Conservation (phyloP, 2,329 filamentous ascomycete genomes). For the Penicillium freii region DNA sequence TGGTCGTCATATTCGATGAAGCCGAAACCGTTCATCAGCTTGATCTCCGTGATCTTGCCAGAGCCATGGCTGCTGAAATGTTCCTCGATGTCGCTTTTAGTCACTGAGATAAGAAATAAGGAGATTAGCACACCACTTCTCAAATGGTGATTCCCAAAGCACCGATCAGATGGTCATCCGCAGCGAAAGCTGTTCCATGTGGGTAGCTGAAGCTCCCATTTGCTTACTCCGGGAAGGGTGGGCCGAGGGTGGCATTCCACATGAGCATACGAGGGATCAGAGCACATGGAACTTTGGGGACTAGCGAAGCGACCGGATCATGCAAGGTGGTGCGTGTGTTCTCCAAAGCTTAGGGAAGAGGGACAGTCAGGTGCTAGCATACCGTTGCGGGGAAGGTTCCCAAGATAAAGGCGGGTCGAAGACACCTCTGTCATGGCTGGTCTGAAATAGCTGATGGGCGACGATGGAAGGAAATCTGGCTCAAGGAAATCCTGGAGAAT, state of each 20-base stretch:
- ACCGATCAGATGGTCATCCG: background rate
- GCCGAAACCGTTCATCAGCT: constrained; percentile 99
- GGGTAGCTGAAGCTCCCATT: constrained; percentile 1
- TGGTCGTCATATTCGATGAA: constrained; percentile 99
- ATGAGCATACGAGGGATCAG: background rate
- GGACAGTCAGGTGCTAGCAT: constrained; percentile 47
- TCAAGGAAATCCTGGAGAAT: constrained; percentile 3
- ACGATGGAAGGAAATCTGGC: constrained; percentile 7
- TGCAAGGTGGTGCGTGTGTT: constrained; percentile 4
- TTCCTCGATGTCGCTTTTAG: constrained; percentile 92
- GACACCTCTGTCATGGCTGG: constrained; percentile 78
- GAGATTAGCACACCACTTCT: background rate
- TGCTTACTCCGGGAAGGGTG: background rate
- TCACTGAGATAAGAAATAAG: constrained; percentile 58
- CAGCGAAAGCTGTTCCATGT: constrained; percentile 1
- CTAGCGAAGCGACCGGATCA: constrained; percentile 13
- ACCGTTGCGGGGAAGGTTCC: constrained; percentile 96
- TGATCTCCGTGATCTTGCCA: constrained; percentile 97
- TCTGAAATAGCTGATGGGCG: constrained; percentile 11
- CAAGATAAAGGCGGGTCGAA: constrained; percentile 91
- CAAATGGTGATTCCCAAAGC: background rate
- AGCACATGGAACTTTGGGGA: background rate
- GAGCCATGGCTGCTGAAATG: constrained; percentile 96
- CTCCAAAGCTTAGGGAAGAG: constrained; percentile 17
- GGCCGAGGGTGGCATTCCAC: background rate